These are phyloP conservation scores for Paraleonurus japonicus DNA, from an alignment of 257 asterid species.

Conservation along the genomic window DNA sequence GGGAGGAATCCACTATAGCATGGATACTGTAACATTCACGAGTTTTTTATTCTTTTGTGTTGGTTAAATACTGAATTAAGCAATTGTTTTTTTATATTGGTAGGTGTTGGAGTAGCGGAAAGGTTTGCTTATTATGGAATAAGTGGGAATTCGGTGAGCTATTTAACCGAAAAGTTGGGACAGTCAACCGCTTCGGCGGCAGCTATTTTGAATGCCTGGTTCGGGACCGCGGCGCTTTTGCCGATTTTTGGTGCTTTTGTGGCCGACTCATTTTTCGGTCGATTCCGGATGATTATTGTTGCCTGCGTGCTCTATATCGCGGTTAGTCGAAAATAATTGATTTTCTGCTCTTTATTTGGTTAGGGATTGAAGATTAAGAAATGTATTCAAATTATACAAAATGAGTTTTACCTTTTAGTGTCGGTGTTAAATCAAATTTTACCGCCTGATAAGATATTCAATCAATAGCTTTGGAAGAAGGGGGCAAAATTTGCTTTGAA, in stretches of 20 bases:
- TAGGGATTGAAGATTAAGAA: too few relatives aligned
- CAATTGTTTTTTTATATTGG: not conserved
- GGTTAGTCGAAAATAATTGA: conserved; percentile 7
- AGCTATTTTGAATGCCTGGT: conserved; percentile 30
- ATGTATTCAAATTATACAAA: too few relatives aligned
- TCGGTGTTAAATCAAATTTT: too few relatives aligned
- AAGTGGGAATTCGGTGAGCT: conserved; percentile 28
- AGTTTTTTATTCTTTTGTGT: not conserved
- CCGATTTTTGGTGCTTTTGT: conserved; percentile 34
- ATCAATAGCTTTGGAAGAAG: too few relatives aligned
- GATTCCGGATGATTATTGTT: conserved; percentile 27
- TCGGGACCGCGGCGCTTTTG: conserved; percentile 25
- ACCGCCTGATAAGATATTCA: too few relatives aligned
- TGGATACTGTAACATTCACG: not conserved
- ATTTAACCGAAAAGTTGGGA: conserved; percentile 32
- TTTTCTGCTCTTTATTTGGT: not conserved
- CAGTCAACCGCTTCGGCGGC: conserved; percentile 36
- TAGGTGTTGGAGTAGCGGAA: conserved; percentile 34
- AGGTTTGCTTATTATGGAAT: conserved; percentile 34
- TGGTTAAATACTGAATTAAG: not conserved
- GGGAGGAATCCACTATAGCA: too few relatives aligned
- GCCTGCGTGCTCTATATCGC: conserved; percentile 23
- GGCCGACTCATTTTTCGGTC: conserved; percentile 31
- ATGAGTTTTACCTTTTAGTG: too few relatives aligned
- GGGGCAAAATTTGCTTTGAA: too few relatives aligned